These are phyloP conservation scores for Fusarium sp. DNA, from an alignment of 2,329 filamentous ascomycete genomes.

Conservation along the genomic window DNA sequence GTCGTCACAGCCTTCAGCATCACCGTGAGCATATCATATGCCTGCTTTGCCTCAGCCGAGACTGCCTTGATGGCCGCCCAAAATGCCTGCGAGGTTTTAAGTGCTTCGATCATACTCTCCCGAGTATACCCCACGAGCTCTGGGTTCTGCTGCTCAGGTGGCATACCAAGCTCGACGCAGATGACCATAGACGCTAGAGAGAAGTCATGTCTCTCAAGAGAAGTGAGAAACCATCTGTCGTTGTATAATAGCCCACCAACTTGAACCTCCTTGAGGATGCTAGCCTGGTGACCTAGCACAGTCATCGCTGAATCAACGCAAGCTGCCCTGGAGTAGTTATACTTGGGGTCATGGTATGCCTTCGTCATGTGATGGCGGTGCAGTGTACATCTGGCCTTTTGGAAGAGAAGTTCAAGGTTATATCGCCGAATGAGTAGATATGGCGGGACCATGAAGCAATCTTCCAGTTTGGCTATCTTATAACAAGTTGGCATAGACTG, in stretches of 20 bases:
- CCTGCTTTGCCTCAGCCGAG: conserved; percentile 23
- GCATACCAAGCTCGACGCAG: conserved; percentile 23
- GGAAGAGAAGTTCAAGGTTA: conserved; percentile 23
- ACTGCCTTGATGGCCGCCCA: conserved; percentile 13
- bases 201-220: conserved; percentile 26
- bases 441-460: conserved; percentile 18
- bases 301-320: conserved; percentile 32
- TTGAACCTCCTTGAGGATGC: conserved; percentile 28
- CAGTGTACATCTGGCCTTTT: conserved; percentile 23
- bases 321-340: conserved; percentile 12
- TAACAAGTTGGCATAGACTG: conserved; percentile 17
- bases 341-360: conserved; percentile 19
- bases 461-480: conserved; percentile 14
- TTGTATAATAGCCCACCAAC: conserved; percentile 10
- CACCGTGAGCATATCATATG: conserved; percentile 17
- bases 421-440: conserved; percentile 25
- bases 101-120: conserved; percentile 1
- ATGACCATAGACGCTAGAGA: conserved; percentile 29
- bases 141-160: not conserved
- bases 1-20: conserved; percentile 18
- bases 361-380: conserved; percentile 30
- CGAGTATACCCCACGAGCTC: not conserved
- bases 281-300: not conserved
- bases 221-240: conserved; percentile 28
- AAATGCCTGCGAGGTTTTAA: conserved; percentile 21